phyloP scores from a whole-genome alignment of 352 stramenopile genomes.

The Pythium oligandrum region DNA sequence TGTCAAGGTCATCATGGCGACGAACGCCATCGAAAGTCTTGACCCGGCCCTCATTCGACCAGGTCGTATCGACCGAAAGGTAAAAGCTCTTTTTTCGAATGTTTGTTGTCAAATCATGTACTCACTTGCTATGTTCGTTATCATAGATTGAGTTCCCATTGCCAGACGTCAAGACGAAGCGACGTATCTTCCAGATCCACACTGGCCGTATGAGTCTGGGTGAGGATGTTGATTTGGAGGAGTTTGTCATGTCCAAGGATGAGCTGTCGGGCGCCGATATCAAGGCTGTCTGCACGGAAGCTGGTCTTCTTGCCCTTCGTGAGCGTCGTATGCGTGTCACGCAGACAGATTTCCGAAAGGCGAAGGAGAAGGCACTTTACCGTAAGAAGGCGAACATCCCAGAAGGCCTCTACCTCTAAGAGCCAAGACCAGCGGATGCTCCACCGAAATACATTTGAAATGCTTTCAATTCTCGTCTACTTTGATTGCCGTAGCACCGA shows the following conservation, averaged over 20 bases:
- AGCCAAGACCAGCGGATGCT: too few species aligned
- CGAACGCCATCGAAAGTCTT: conserved; percentile 98
- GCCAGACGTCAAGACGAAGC: conserved; percentile 99
- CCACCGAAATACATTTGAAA: too few species aligned
- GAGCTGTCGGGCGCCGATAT: conserved; percentile 99
- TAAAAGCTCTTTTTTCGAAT: conserved; percentile 14
- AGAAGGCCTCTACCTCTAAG: conserved; percentile 98
- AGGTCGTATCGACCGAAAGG: conserved; percentile 99
- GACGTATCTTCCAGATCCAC: conserved; percentile 99
- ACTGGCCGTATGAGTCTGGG: conserved; percentile 97
- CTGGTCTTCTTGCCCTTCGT: conserved; percentile 97
- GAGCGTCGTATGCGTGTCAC: conserved; percentile 99
- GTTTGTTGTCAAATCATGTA: not conserved
- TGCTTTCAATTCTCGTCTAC: too few species aligned
- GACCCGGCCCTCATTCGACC: conserved; percentile 99
- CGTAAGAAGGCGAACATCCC: conserved; percentile 99
- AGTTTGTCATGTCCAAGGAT: conserved; percentile 99
- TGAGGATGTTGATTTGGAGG: conserved; percentile 99
- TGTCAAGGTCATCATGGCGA: conserved; percentile 99
- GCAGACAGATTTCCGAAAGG: conserved; percentile 99
- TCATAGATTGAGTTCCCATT: conserved; percentile 99
- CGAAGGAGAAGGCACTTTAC: conserved; percentile 99
- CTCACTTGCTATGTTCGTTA: not conserved
- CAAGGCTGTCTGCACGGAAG: conserved; percentile 99
- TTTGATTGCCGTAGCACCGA: too few species aligned